Evolutionary conservation across 1,284 basidiomycete species (phyloP).

Genomic region (Tilletia indica): DNA sequence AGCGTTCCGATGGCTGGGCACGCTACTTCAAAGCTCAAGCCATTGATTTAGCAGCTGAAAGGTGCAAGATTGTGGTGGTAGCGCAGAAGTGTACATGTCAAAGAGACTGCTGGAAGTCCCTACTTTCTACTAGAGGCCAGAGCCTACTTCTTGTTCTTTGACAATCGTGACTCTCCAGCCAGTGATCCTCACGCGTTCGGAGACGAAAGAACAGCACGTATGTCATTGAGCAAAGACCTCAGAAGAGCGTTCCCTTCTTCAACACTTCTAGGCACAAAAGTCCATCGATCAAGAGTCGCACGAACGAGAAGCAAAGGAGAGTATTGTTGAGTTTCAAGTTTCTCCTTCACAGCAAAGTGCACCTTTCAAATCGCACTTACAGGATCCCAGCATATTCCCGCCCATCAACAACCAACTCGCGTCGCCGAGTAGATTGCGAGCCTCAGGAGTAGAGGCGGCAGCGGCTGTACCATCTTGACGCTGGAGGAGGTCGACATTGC

Average conservation of each 20-base stretch:
- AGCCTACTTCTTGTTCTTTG: not conserved
- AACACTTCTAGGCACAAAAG: not conserved
- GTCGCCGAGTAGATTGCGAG: constrained; percentile 6
- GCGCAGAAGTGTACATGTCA: no score
- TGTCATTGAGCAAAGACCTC: not conserved
- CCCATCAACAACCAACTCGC: not conserved
- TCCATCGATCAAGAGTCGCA: not conserved
- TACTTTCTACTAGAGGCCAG: no score
- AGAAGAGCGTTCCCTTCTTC: constrained; percentile 11
- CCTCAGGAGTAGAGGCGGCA: not conserved
- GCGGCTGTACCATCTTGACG: not conserved
- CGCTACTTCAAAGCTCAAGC: no score
- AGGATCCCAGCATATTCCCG: constrained; percentile 3
- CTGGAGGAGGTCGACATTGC: not conserved
- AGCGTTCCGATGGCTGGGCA: no score
- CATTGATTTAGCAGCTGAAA: no score
- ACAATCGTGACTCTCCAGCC: not conserved
- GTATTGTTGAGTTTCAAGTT: no score
- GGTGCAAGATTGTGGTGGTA: no score
- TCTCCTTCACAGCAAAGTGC: not conserved
- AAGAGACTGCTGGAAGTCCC: no score
- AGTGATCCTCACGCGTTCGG: not conserved
- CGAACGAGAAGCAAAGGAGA: no score
- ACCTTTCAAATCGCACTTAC: not conserved
- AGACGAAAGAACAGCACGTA: not conserved